Percentiles rank a stretch among this genome's conserved stretches.
Evolutionary conservation across 495 filamentous ascomycete species (phyloP).

Genomic region (Penicillium coffeae): DNA sequence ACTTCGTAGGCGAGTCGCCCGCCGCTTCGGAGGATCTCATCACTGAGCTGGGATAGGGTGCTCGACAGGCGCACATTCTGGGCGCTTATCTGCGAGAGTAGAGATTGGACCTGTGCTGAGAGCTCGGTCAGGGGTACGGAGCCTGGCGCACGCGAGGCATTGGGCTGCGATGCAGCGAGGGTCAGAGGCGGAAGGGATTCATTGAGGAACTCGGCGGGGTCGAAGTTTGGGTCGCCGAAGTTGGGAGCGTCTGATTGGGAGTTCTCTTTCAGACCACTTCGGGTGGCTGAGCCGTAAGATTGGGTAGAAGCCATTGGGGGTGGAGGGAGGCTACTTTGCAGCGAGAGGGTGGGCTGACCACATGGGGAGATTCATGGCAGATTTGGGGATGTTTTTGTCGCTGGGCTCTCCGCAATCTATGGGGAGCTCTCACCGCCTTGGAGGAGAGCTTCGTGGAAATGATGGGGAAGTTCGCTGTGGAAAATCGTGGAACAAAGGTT

Average conservation of each 20-base stretch:
- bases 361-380: neutral
- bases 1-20: conserved; percentile 90
- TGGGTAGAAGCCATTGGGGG: conserved; percentile 17
- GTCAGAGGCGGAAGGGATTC: conserved; percentile 58
- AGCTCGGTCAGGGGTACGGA: conserved; percentile 70
- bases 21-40: conserved; percentile 87
- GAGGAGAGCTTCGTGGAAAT: no score
- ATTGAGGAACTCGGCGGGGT: conserved; percentile 79
- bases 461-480: neutral
- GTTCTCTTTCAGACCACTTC: conserved; percentile 10
- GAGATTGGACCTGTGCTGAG: conserved; percentile 74
- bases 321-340: neutral
- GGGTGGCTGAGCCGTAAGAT: conserved; percentile 15
- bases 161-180: conserved; percentile 37
- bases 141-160: conserved; percentile 37
- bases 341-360: neutral
- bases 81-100: conserved; percentile 81
- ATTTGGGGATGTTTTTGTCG: neutral
- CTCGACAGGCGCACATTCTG: conserved; percentile 81
- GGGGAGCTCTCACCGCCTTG: neutral
- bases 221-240: conserved; percentile 72
- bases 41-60: conserved; percentile 80
- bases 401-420: neutral
- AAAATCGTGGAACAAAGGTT: neutral
- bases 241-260: conserved; percentile 43